A percentile compares a stretch with the other conserved stretches of the same genome.
Conservation (phyloP, 2,329 filamentous ascomycete genomes). For the Fusarium sp. region DNA sequence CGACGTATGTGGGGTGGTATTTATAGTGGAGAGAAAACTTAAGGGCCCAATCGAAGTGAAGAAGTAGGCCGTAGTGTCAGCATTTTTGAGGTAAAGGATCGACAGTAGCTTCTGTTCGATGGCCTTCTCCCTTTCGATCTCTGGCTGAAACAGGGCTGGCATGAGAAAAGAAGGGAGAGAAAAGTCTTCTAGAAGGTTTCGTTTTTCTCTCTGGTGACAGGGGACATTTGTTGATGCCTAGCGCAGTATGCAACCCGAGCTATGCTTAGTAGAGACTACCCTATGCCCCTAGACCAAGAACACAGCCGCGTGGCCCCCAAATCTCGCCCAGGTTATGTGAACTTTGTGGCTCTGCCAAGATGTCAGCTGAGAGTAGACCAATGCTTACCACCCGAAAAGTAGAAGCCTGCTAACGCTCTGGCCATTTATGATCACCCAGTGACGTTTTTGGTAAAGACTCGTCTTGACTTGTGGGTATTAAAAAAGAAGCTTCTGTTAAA, state of each 20-base stretch:
- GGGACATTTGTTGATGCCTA: slow-evolving; percentile 24
- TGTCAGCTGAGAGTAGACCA: slow-evolving; percentile 20
- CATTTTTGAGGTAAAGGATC: neutral
- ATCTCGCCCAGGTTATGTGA: slow-evolving; percentile 8
- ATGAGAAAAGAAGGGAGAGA: neutral
- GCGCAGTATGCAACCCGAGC: neutral
- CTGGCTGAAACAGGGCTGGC: neutral
- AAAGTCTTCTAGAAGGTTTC: slow-evolving; percentile 17
- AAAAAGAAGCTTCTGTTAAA: slow-evolving; percentile 2
- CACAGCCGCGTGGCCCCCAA: neutral
- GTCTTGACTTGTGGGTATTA: neutral
- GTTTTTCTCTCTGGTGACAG: neutral
- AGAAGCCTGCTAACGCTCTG: slow-evolving; percentile 8
- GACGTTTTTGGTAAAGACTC: neutral
- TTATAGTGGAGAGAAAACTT: neutral
- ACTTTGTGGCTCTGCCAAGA: slow-evolving; percentile 15
- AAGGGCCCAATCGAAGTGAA: neutral
- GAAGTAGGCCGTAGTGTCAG: neutral
- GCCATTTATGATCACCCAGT: neutral
- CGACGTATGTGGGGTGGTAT: neutral
- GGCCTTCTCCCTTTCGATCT: neutral
- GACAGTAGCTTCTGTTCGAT: slow-evolving; percentile 5
- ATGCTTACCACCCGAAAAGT: slow-evolving; percentile 8
- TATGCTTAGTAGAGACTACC: neutral
- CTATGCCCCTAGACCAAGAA: neutral